A percentile compares a stretch with the other conserved stretches of the same genome.
These are phyloP conservation scores for Kickxella alabastrina DNA, from an alignment of 192 early-diverging fungal species.

Conservation along the genomic window DNA sequence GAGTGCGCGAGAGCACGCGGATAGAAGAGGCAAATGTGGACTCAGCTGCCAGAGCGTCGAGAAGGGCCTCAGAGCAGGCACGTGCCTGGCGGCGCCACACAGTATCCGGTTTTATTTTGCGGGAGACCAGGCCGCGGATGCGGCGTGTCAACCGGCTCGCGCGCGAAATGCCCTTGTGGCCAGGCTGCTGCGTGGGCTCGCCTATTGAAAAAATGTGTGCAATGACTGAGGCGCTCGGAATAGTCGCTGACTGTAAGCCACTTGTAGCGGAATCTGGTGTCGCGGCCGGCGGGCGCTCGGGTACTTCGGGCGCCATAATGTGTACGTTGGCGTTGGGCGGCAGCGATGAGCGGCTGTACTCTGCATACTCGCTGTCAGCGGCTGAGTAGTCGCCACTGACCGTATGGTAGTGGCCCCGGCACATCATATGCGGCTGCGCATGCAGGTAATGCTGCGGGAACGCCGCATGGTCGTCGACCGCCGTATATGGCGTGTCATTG, in stretches of 20 bases:
- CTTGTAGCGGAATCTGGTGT: too few species aligned
- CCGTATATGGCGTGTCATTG: too few species aligned
- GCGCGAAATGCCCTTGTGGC: conserved; percentile 18
- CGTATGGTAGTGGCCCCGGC: too few species aligned
- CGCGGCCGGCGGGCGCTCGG: too few species aligned
- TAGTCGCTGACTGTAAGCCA: conserved; percentile 5
- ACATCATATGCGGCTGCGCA: too few species aligned
- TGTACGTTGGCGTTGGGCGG: conserved; percentile 1
- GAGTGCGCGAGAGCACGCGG: conserved; percentile 17
- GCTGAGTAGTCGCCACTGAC: background rate
- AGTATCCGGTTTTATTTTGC: too few species aligned
- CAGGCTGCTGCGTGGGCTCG: conserved; percentile 18
- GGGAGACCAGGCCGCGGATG: conserved; percentile 6
- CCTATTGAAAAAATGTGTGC: conserved; percentile 34
- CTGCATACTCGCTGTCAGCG: conserved; percentile 7
- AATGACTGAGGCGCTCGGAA: conserved; percentile 25
- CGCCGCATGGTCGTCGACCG: too few species aligned
- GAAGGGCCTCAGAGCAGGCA: conserved; percentile 5
- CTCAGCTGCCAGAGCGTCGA: conserved; percentile 22
- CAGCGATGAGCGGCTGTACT: background rate
- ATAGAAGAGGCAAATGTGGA: conserved; percentile 24
- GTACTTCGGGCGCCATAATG: too few species aligned
- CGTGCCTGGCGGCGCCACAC: too few species aligned
- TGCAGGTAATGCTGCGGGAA: too few species aligned
- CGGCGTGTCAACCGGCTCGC: conserved; percentile 22